Base-by-base conservation (phyloP, 495 filamentous ascomycete species). In the Xylona heveae region DNA sequence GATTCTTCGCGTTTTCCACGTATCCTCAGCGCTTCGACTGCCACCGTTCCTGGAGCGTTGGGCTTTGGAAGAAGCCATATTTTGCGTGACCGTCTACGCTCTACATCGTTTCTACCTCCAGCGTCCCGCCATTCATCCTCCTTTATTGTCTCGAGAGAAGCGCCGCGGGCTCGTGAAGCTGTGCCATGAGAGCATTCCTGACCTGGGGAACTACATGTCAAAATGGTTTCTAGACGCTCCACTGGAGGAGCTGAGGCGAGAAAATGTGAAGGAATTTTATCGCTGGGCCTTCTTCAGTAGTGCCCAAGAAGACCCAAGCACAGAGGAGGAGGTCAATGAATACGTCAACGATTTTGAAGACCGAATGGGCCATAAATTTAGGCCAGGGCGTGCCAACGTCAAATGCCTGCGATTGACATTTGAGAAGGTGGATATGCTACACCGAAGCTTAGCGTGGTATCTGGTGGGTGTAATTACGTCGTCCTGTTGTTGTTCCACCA, bases 401-500 rank as follows among this genome's bases (percentile, higher is more conserved):
- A 50, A 52, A 29, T 47, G 58, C 18, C 43, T 80, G 29, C 55
- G 72, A 24, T 48, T 78, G 30, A 80, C 71, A 7, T 26, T 78
- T n/a, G 74, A 78, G 44, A 44, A 50, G 14, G 59, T 78, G 24
- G 52, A 61, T 22, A 69, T 67, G 48, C 44, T 59, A 35, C 68
- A 74, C 41, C 55, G 71, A 26, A 67, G 63, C 39, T 47, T 78
- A 20, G 31, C 60, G 10, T 78, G 74, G 74, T 80, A 77, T 44
- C 38, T 53, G 20, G 53, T 64, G 42, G 49, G 62, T 41, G 38
- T 53, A 2, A 15, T 20, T 34, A 10, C 27, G 46, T 35, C 30
- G 4, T 51, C 10, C 14, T 34, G 22, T 2, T 37, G 25, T 17
- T 23, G 7, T 36, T 13, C 10, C 17, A 13, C 19, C 13, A 4